Percentiles rank a stretch among this genome's conserved stretches.
Evolutionary conservation across 2,329 filamentous ascomycete genomes (phyloP).

Genomic region (Trichoderma cornu-damae): DNA sequence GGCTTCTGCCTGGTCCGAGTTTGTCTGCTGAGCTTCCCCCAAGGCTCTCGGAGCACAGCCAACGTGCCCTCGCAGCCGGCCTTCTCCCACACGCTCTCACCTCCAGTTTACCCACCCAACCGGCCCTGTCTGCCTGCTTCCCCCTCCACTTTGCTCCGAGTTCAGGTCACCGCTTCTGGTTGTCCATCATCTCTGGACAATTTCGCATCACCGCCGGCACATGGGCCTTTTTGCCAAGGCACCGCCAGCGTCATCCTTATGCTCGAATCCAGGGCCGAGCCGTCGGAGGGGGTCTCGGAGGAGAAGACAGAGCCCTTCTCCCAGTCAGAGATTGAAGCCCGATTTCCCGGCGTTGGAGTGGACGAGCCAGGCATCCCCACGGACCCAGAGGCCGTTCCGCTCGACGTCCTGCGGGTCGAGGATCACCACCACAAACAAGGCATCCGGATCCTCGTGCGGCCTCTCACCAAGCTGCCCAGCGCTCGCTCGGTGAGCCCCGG

Average conservation of each 20-base stretch:
- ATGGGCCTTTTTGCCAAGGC: constrained; percentile 28
- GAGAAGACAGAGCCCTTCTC: constrained; percentile 57
- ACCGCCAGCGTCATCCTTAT: constrained; percentile 32
- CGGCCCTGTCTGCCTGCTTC: constrained; percentile 8
- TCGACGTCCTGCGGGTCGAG: constrained; percentile 49
- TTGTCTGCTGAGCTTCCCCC: constrained; percentile 2
- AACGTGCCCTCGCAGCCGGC: not conserved
- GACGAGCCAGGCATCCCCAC: constrained; percentile 38
- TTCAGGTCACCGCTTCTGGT: not conserved
- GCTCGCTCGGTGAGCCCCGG: constrained; percentile 53
- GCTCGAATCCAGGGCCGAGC: constrained; percentile 41
- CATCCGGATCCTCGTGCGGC: constrained; percentile 54
- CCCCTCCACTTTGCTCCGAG: constrained; percentile 7
- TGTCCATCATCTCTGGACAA: not conserved
- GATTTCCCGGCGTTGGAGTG: constrained; percentile 43
- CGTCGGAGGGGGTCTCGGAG: constrained; percentile 38
- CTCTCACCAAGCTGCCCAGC: constrained; percentile 46
- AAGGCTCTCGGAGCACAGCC: constrained; percentile 5
- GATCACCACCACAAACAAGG: constrained; percentile 50
- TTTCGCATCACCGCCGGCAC: constrained; percentile 4
- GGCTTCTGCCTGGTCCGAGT: constrained; percentile 20
- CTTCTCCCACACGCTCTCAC: not conserved
- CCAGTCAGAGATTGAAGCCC: constrained; percentile 50
- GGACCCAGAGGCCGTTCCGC: constrained; percentile 43
- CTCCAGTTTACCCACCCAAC: constrained; percentile 10